Evolutionary conservation across 2,329 filamentous ascomycete genomes (phyloP).

Genomic region (Fusarium graminum): DNA sequence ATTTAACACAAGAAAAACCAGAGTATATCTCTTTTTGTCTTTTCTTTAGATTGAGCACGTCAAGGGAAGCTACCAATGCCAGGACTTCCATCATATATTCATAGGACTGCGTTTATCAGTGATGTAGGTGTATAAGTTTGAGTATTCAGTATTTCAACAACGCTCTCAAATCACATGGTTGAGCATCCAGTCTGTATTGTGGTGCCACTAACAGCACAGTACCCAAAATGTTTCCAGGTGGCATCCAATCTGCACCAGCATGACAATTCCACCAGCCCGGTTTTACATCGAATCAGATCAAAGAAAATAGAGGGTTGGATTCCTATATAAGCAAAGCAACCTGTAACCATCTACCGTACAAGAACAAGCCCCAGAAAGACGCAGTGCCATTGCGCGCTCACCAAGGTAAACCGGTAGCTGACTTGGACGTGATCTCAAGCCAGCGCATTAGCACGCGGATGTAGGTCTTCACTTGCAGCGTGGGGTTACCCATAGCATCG

Average conservation of each 20-base stretch:
- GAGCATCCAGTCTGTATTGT: conserved; percentile 21
- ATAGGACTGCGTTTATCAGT: background rate
- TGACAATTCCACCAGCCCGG: background rate
- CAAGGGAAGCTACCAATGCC: no score
- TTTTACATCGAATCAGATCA: background rate
- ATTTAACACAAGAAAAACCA: background rate
- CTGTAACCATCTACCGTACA: conserved; percentile 9
- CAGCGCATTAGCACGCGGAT: conserved; percentile 45
- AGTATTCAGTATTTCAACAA: background rate
- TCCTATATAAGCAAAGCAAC: background rate
- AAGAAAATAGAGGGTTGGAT: background rate
- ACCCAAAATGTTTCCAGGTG: conserved; percentile 30
- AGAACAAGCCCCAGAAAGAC: conserved; percentile 23
- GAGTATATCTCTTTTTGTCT: background rate
- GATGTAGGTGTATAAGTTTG: background rate
- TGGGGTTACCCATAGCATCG: conserved; percentile 39
- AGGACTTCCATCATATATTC: no score
- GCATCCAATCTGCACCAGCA: conserved; percentile 18
- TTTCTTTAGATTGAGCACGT: background rate
- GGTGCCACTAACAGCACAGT: conserved; percentile 37
- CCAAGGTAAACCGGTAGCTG: background rate
- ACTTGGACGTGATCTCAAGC: conserved; percentile 34
- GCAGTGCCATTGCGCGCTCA: conserved; percentile 18
- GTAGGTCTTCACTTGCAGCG: conserved; percentile 31
- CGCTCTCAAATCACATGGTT: conserved; percentile 9